These are phyloP conservation scores for Botrytis sinoallii DNA, from an alignment of 2,329 filamentous ascomycete genomes.

Conservation along the genomic window DNA sequence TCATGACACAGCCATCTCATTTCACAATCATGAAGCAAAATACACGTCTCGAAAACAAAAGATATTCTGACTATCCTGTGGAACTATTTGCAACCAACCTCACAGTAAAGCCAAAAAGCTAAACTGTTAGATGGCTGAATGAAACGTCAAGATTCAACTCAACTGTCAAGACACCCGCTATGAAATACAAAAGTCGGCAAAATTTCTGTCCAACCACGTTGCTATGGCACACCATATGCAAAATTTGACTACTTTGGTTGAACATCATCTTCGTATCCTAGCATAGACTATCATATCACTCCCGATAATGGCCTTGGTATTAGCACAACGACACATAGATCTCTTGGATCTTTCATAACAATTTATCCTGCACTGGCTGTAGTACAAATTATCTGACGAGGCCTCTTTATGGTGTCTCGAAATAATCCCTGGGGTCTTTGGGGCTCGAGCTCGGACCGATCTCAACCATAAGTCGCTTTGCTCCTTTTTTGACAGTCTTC, in stretches of 20 bases:
- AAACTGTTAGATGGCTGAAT: neutral
- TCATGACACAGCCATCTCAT: neutral
- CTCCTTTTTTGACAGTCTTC: neutral
- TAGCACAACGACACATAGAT: neutral
- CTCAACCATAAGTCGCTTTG: neutral
- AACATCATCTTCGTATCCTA: constrained; percentile 1
- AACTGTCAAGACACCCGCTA: neutral
- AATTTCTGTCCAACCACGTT: neutral
- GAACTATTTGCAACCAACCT: neutral
- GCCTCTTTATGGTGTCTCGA: neutral
- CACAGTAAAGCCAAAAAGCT: neutral
- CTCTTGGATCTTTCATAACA: neutral
- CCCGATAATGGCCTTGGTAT: neutral
- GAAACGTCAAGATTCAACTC: neutral
- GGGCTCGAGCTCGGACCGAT: neutral
- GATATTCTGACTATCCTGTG: neutral
- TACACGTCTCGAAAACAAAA: neutral
- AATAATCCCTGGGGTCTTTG: neutral
- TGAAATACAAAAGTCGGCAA: neutral
- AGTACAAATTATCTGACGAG: neutral
- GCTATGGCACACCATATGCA: neutral
- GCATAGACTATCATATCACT: constrained; percentile 1
- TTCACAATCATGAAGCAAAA: neutral
- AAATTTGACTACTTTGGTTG: neutral
- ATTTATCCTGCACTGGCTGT: neutral